These are phyloP conservation scores for Fusarium annulatum DNA, from an alignment of 2,329 filamentous ascomycete species.

Conservation along the genomic window DNA sequence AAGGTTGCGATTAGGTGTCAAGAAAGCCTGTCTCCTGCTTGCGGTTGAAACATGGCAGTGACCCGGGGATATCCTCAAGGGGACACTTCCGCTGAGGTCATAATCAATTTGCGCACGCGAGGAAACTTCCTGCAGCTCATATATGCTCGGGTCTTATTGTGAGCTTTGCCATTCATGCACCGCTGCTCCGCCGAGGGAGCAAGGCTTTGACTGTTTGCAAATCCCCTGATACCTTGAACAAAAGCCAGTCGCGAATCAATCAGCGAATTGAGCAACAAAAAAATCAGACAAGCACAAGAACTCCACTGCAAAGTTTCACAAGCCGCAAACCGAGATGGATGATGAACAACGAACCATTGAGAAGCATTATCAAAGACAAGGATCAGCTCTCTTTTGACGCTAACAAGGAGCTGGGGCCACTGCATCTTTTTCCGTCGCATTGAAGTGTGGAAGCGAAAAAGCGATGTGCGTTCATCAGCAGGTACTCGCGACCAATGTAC, in stretches of 20 bases:
- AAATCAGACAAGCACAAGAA: not conserved
- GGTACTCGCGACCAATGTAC: constrained; percentile 31
- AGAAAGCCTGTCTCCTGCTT: not conserved
- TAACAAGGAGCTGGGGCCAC: constrained; percentile 35
- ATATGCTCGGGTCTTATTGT: not conserved
- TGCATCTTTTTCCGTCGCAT: constrained; percentile 33
- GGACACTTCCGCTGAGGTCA: constrained; percentile 17
- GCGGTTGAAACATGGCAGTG: constrained; percentile 24
- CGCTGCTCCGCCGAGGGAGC: not conserved
- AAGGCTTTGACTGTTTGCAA: not conserved
- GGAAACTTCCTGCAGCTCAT: constrained; percentile 7
- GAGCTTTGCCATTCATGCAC: not conserved
- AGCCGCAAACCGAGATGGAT: constrained; percentile 27
- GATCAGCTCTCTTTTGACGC: constrained; percentile 19
- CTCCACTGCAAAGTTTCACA: constrained; percentile 41
- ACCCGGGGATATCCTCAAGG: constrained; percentile 14
- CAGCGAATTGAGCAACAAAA: constrained; percentile 3
- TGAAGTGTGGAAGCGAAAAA: constrained; percentile 12
- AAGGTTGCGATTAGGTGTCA: not conserved
- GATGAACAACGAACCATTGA: constrained; percentile 21
- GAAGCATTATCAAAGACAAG: constrained; percentile 13
- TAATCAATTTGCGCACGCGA: not conserved
- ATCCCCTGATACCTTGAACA: not conserved
- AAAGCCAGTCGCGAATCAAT: not conserved
- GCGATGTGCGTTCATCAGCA: not conserved